Conservation (phyloP, 345 rosid species). For the Ceriops zippeliana region DNA sequence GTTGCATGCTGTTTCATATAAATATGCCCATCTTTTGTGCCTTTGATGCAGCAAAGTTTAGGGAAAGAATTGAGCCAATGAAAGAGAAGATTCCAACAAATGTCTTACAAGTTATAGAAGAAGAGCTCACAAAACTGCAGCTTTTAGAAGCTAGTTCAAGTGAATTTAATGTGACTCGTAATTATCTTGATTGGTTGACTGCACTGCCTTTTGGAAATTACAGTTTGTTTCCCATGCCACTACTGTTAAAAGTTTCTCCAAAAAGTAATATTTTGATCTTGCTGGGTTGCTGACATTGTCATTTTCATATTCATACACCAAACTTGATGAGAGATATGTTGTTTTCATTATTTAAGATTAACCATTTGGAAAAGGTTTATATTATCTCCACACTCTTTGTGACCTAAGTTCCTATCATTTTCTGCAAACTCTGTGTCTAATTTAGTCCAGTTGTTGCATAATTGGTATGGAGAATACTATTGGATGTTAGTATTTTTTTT, state of each 20-base stretch:
- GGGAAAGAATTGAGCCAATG: slow-evolving; percentile 86
- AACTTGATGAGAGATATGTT: too few relatives aligned
- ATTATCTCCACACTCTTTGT: too few relatives aligned
- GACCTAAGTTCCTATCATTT: too few relatives aligned
- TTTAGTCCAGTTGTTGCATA: neutral
- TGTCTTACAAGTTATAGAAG: slow-evolving; percentile 92
- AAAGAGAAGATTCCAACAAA: slow-evolving; percentile 83
- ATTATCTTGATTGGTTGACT: slow-evolving; percentile 98
- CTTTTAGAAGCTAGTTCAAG: slow-evolving; percentile 99
- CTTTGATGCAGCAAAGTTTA: slow-evolving; percentile 73
- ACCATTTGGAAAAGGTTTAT: too few relatives aligned
- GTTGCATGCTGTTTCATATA: neutral
- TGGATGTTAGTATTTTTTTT: slow-evolving; percentile 1
- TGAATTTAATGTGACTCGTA: slow-evolving; percentile 99
- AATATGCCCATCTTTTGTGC: slow-evolving; percentile 2
- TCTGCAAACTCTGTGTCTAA: too few relatives aligned
- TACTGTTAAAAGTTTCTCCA: slow-evolving; percentile 3
- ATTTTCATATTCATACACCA: too few relatives aligned
- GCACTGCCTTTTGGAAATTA: slow-evolving; percentile 94
- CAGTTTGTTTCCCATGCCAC: slow-evolving; percentile 37
- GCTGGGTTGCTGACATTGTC: neutral
- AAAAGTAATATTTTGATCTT: neutral
- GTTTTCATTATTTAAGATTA: too few relatives aligned
- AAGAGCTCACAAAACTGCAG: slow-evolving; percentile 96
- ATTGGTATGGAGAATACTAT: neutral